Base-by-base conservation (phyloP, 2,329 filamentous ascomycete genomes). In the Fusarium sp. region DNA sequence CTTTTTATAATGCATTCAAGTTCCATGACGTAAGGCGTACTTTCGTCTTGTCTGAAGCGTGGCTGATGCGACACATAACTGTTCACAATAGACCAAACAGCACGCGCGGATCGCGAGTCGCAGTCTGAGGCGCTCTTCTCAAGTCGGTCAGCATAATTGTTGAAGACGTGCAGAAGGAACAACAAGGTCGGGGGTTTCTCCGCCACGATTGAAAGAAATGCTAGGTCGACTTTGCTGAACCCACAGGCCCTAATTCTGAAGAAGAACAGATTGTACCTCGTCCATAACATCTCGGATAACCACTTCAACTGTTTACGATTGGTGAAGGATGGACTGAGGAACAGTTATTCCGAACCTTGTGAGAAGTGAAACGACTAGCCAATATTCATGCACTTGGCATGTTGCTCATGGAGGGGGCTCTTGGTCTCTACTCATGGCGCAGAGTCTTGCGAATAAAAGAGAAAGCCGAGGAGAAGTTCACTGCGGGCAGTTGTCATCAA, bases 141-240 rank as follows among this genome's bases (percentile, higher is more conserved):
- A 4, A 18, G 7, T 50, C 7, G 28, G 8, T 2, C 14, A 30
- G 7, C 4, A 17, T 9, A 5, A 18, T n/a, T n/a, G 14, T 7
- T 32, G 2, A 30, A 1, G 14, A 17, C 3, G 4, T 50, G 2
- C 3, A 30, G 47, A 3, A n/a, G 1, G 9, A n/a, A 12, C 10
- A n/a, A 0, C 10, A 17, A 17, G 2, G 2, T 8, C 6, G 11
- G 0, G 17, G 1, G 1, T 8, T 17, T 0, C 13, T 3, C 22
- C 4, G 3, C 8, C 15, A 18, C 13, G 22, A 18, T 13, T 3
- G 8, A 4, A 24, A 51, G 5, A 5, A 34, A 14, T 8, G 4
- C 8, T 34, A 8, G 6, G 12, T 7, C 4, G 4, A 34, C 5
- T 24, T 24, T 24, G 12, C 9, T 2, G 6, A 4, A 20, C n/a